phyloP scores from a whole-genome alignment of 192 early-diverging fungal species.

The Backusella liffmaniae region DNA sequence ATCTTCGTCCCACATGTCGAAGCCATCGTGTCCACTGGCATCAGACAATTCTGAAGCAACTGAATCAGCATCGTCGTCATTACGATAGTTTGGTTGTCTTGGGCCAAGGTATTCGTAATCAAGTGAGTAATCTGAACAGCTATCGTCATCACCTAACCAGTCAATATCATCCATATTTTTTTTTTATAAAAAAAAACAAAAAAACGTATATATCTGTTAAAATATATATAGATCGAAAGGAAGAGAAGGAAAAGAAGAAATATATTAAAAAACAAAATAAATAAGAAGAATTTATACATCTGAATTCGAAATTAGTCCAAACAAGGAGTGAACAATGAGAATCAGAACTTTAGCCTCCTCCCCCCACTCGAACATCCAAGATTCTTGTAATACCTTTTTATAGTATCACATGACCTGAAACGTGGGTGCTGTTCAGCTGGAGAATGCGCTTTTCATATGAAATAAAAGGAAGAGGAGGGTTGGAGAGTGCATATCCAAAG shows the following conservation, averaged over 20 bases:
- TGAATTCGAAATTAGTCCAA: conserved; percentile 27
- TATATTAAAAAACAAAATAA: neutral
- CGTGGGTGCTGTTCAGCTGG: neutral
- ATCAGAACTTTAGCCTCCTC: conserved; percentile 9
- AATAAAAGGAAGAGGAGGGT: neutral
- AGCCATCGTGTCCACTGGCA: neutral
- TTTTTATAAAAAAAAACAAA: neutral
- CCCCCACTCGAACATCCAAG: neutral
- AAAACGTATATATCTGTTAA: neutral
- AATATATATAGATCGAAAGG: neutral
- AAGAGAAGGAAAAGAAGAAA: conserved; percentile 3
- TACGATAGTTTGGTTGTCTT: conserved; percentile 27
- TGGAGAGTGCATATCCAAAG: neutral
- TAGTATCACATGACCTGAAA: neutral
- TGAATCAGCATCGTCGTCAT: conserved; percentile 27
- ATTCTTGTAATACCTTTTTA: conserved; percentile 10
- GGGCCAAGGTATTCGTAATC: conserved; percentile 38
- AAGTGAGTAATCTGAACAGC: conserved; percentile 28
- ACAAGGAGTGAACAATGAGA: conserved; percentile 14
- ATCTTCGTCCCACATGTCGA: conserved; percentile 43
- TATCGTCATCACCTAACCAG: conserved; percentile 9
- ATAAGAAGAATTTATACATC: conserved; percentile 13
- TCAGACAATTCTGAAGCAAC: conserved; percentile 29
- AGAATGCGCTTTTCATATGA: neutral
- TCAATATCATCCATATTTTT: conserved; percentile 6